Conservation (phyloP, 345 rosid genomes). For the Eucalyptus pauciflora region DNA sequence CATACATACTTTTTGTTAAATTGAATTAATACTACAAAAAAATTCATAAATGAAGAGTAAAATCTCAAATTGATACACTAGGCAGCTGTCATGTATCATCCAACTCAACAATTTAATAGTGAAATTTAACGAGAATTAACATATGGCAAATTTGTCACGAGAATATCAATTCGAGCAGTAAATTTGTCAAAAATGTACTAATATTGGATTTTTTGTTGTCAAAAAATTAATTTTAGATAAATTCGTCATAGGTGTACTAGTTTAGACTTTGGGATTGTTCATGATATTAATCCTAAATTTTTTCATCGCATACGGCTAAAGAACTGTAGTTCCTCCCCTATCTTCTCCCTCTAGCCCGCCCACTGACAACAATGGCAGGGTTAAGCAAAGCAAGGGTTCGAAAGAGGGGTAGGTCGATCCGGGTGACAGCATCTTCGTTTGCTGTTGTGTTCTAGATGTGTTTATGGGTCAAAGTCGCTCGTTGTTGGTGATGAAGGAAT, state of each 20-base stretch:
- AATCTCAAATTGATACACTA: fast-evolving
- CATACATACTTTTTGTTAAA: too few relatives aligned
- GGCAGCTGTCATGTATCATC: fast-evolving
- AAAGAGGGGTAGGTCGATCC: neutral
- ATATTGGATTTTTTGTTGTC: too few relatives aligned
- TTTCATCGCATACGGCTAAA: fast-evolving
- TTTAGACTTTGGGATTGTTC: too few relatives aligned
- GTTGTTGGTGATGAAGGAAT: neutral
- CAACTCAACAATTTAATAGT: fast-evolving
- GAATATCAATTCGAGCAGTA: fast-evolving
- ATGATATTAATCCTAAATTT: too few relatives aligned
- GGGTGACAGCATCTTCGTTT: neutral
- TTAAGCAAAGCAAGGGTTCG: neutral
- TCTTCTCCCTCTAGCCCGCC: neutral
- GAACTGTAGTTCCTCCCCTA: neutral
- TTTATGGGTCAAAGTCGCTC: neutral
- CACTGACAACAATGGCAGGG: neutral
- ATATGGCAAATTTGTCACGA: too few relatives aligned
- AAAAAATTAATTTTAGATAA: too few relatives aligned
- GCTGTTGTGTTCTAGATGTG: neutral
- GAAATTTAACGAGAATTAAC: too few relatives aligned
- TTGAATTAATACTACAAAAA: too few relatives aligned
- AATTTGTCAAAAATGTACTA: too few relatives aligned
- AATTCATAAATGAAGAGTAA: too few relatives aligned
- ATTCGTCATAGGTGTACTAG: fast-evolving